phyloP scores from a whole-genome alignment of 139 green algal genomes.

The Tetradesmus lagerheimii region DNA sequence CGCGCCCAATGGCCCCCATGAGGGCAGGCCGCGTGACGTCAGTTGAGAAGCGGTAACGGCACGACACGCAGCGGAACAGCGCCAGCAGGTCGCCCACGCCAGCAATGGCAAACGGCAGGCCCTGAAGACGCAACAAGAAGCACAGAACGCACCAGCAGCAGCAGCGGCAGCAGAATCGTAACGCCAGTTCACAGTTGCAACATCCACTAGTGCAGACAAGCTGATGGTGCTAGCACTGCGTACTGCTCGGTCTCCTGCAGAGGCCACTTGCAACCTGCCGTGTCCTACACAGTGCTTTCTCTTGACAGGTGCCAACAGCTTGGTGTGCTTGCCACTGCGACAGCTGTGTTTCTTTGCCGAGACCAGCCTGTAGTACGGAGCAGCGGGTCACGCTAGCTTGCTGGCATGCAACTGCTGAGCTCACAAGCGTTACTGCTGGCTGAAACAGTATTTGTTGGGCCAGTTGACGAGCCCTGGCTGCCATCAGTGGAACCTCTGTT shows the following conservation, averaged over 20 bases:
- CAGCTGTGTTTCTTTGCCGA: background rate
- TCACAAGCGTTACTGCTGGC: background rate
- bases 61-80: constrained; percentile 88
- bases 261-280: background rate
- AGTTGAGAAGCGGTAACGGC: constrained; percentile 87
- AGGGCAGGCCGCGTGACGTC: constrained; percentile 73
- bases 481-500: background rate
- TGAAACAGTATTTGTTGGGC: background rate
- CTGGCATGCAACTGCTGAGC: background rate
- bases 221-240: background rate
- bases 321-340: background rate
- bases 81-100: constrained; percentile 86
- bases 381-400: background rate
- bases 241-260: background rate
- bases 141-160: background rate
- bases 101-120: constrained; percentile 82
- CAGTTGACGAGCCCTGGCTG: too few species aligned
- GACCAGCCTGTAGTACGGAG: background rate
- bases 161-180: background rate
- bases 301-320: background rate
- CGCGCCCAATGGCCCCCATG: constrained; percentile 77
- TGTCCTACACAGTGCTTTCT: too few species aligned
- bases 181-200: too few species aligned
- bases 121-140: constrained; percentile 55
- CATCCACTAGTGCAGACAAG: too few species aligned